phyloP scores from a whole-genome alignment of 2,329 filamentous ascomycete species.

The Scedosporium apiospermum region DNA sequence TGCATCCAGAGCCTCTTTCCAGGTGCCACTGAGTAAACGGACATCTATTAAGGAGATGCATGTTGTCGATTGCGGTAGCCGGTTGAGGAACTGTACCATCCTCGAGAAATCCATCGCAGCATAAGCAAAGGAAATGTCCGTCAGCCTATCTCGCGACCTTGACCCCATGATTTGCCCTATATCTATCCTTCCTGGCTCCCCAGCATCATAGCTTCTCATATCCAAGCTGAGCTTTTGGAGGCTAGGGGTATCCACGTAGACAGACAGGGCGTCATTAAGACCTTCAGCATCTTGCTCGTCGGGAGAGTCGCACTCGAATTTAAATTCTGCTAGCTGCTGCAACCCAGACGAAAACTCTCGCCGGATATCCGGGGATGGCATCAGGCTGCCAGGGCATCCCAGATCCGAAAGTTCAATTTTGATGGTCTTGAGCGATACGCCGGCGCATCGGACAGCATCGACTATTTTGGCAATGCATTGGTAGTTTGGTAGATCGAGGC shows the following conservation, averaged over 20 bases:
- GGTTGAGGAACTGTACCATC: background rate
- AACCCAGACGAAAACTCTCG: background rate
- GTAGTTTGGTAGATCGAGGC: background rate
- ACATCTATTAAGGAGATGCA: background rate
- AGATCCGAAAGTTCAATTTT: background rate
- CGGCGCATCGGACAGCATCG: background rate
- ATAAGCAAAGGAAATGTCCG: background rate
- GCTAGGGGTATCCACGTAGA: background rate
- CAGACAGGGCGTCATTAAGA: background rate
- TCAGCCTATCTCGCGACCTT: background rate
- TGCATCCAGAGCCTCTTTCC: background rate
- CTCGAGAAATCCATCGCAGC: background rate
- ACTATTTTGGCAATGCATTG: background rate
- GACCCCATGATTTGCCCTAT: background rate
- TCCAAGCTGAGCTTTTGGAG: background rate
- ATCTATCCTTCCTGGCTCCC: background rate
- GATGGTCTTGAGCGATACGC: background rate
- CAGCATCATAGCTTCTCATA: background rate
- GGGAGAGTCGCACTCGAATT: background rate
- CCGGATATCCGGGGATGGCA: background rate
- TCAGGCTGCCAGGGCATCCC: background rate
- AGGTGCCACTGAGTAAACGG: background rate
- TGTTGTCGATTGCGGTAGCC: background rate
- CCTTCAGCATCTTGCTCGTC: background rate
- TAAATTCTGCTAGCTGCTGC: background rate